A percentile compares a stretch with the other conserved stretches of the same genome.
These are phyloP conservation scores for Bidens hawaiensis DNA, from an alignment of 140 eudicot species.

Conservation along the genomic window DNA sequence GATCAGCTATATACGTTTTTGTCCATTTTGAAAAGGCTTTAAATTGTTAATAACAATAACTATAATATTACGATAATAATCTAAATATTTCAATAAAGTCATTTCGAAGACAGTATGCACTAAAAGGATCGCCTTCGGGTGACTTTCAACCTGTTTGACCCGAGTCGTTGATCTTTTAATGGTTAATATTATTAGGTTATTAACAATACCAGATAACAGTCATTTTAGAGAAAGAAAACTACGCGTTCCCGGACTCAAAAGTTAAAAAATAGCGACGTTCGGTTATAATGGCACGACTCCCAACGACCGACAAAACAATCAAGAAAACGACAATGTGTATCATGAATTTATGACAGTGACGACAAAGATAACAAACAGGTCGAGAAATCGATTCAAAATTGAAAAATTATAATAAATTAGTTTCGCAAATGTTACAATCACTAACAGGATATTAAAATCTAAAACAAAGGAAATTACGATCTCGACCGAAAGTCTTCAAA, in stretches of 20 bases:
- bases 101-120: not conserved
- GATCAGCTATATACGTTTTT: not conserved
- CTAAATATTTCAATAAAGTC: not conserved
- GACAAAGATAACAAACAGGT: conserved; percentile 56
- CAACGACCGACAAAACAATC: conserved; percentile 34
- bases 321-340: conserved; percentile 59
- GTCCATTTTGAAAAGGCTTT: not conserved
- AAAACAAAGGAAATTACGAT: not conserved
- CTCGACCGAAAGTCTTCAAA: conserved; percentile 20
- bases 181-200: not conserved
- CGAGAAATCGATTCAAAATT: conserved; percentile 19
- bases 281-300: conserved; percentile 70
- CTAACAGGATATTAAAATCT: not conserved
- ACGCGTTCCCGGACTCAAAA: too few relatives aligned
- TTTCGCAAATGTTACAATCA: conserved; percentile 2
- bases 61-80: not conserved
- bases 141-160: conserved; percentile 13
- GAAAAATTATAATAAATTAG: conserved; percentile 11
- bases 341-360: conserved; percentile 81
- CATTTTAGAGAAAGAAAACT: conserved; percentile 68
- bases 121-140: conserved; percentile 52
- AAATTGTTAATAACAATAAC: not conserved
- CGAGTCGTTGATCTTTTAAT: not conserved
- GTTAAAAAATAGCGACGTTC: conserved; percentile 39
- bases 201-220: not conserved